Evolutionary conservation across 805 yeast species (phyloP).

Genomic region (Scheffersomyces stipitis): DNA sequence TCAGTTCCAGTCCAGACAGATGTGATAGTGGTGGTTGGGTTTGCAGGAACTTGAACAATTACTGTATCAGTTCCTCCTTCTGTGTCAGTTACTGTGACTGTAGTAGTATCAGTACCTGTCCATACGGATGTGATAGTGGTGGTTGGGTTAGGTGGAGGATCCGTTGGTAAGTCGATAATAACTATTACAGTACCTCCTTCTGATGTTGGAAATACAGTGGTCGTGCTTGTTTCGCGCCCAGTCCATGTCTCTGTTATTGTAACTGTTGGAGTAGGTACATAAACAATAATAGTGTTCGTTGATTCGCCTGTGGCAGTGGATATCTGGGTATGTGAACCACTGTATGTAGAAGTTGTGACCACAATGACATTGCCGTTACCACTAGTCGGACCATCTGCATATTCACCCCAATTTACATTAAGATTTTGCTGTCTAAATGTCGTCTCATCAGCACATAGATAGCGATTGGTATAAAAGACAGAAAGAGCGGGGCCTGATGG

Average conservation of each 20-base stretch:
- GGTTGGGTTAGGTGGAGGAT: too few species aligned
- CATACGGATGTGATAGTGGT: too few species aligned
- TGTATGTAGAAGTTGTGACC: conserved; percentile 13
- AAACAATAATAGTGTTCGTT: conserved; percentile 14
- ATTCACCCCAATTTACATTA: conserved; percentile 6
- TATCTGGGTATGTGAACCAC: conserved; percentile 15
- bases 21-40: too few species aligned
- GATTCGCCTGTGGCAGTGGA: conserved; percentile 21
- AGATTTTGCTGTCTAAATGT: too few species aligned
- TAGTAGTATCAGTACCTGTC: too few species aligned
- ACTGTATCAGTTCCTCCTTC: too few species aligned
- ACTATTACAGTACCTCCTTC: conserved; percentile 12
- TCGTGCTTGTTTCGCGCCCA: conserved; percentile 8
- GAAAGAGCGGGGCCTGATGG: too few species aligned
- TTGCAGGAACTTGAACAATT: too few species aligned
- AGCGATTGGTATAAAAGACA: too few species aligned
- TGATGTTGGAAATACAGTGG: conserved; percentile 8
- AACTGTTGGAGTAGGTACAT: conserved; percentile 16
- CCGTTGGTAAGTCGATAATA: conserved; percentile 11
- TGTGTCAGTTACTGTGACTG: too few species aligned
- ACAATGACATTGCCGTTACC: conserved; percentile 8
- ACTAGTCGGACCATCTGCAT: conserved; percentile 4
- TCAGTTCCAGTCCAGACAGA: too few species aligned
- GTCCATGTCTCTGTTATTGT: conserved; percentile 17
- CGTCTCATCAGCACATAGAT: too few species aligned